Conservation (phyloP, 2,329 filamentous ascomycete genomes). For the Paraconiothyrium sp. region DNA sequence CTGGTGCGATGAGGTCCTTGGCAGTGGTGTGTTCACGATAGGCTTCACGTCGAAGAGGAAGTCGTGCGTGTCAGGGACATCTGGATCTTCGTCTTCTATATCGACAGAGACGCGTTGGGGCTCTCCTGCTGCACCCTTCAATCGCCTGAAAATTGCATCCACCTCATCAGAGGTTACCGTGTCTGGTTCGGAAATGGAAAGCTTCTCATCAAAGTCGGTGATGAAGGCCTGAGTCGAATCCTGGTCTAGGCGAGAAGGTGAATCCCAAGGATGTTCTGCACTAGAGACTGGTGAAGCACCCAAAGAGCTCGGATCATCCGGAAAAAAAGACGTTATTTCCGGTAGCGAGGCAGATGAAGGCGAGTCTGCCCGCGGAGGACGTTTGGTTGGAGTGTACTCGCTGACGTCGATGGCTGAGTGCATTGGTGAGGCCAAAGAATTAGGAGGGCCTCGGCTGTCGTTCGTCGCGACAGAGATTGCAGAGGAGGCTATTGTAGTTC, state of each 20-base stretch:
- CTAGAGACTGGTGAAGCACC: conserved; percentile 24
- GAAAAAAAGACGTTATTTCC: conserved; percentile 41
- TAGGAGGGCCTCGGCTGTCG: conserved; percentile 40
- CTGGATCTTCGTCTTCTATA: conserved; percentile 20
- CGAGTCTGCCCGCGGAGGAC: conserved; percentile 22
- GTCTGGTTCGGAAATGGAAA: conserved; percentile 10
- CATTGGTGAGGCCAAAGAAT: conserved; percentile 38
- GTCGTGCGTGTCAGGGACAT: conserved; percentile 39
- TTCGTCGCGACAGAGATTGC: conserved; percentile 34
- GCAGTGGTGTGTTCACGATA: conserved; percentile 20
- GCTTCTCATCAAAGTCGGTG: background rate
- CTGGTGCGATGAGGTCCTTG: conserved; percentile 15
- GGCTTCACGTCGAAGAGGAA: conserved; percentile 36
- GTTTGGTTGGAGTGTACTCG: conserved; percentile 18
- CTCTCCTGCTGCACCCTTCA: conserved; percentile 33
- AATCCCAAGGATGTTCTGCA: conserved; percentile 14
- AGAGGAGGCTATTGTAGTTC: conserved; percentile 29
- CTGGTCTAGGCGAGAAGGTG: conserved; percentile 11
- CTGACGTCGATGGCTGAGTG: conserved; percentile 25
- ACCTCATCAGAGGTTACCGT: conserved; percentile 34
- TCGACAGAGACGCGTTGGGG: conserved; percentile 26
- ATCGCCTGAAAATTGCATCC: conserved; percentile 37
- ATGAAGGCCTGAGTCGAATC: background rate
- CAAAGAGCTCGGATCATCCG: conserved; percentile 31
- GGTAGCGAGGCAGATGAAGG: conserved; percentile 35